Conservation (phyloP, 129 eudicot genomes). For the Tagetes patula region DNA sequence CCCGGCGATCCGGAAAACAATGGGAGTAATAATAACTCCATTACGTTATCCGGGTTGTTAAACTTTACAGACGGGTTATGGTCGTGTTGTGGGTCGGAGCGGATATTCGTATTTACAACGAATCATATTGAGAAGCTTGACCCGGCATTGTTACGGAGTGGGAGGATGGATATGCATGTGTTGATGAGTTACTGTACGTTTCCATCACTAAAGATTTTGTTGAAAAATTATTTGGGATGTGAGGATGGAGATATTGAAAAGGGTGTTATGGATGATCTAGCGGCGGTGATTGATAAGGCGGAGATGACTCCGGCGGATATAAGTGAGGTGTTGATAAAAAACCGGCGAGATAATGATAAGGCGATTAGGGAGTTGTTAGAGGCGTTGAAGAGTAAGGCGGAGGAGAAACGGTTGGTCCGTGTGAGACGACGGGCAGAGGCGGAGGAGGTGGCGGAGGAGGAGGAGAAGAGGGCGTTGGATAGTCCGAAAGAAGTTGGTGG, state of each 20-base stretch:
- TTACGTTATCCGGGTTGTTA: constrained; percentile 78
- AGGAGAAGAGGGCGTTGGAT: constrained; percentile 83
- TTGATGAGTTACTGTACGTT: constrained; percentile 73
- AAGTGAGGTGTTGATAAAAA: constrained; percentile 81
- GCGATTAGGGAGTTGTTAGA: constrained; percentile 67
- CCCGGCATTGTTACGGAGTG: constrained; percentile 88
- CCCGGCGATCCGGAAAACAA: constrained; percentile 36
- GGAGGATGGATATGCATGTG: constrained; percentile 97
- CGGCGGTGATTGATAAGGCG: constrained; percentile 55
- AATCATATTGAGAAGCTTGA: constrained; percentile 91
- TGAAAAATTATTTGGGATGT: constrained; percentile 70
- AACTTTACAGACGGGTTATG: constrained; percentile 94
- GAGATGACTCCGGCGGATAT: constrained; percentile 97
- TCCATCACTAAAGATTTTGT: constrained; percentile 54
- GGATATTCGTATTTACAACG: constrained; percentile 93
- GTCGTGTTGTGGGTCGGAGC: constrained; percentile 94
- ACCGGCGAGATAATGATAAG: constrained; percentile 57
- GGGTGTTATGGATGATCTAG: constrained; percentile 38
- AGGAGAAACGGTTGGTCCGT: constrained; percentile 15
- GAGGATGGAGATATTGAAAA: constrained; percentile 47
- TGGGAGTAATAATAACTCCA: constrained; percentile 45
- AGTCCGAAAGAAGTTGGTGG: constrained; percentile 47
- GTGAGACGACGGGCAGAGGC: constrained; percentile 18
- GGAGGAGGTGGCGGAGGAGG: constrained; percentile 54
- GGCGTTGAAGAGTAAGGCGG: constrained; percentile 53